Evolutionary conservation across 106 monocot species (phyloP).

Genomic region (Ottelia alismoides): DNA sequence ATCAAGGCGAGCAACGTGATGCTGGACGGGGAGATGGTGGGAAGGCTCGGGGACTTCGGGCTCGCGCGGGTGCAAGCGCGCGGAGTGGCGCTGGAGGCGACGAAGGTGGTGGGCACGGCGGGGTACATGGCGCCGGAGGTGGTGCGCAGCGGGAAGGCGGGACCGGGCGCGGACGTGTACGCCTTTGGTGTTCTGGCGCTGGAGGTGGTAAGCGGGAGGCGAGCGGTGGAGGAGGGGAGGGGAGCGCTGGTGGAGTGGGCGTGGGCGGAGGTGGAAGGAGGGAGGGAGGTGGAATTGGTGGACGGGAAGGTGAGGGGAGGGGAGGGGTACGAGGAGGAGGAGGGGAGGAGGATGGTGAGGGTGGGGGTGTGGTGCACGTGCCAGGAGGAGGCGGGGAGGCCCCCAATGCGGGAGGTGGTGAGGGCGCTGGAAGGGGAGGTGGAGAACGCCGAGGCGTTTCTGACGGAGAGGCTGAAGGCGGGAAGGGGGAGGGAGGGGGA

Average conservation of each 20-base stretch:
- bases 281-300: conserved; percentile 19
- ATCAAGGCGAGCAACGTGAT: conserved; percentile 24
- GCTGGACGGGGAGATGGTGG: conserved; percentile 14
- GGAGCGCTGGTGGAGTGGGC: conserved; percentile 32
- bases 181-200: conserved; percentile 63
- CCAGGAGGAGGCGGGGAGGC: conserved; percentile 25
- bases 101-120: no score
- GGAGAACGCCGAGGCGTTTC: conserved; percentile 15
- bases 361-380: no score
- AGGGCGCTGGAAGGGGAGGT: conserved; percentile 61
- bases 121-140: conserved; percentile 81
- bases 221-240: conserved; percentile 44
- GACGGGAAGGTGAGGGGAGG: conserved; percentile 31
- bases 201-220: conserved; percentile 43
- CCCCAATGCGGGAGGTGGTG: conserved; percentile 49
- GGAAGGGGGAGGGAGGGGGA: conserved; percentile 32
- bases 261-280: conserved; percentile 5
- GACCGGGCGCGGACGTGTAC: conserved; percentile 52
- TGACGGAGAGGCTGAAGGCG: conserved; percentile 19
- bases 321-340: no score
- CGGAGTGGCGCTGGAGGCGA: no score
- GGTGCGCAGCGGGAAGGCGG: conserved; percentile 48
- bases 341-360: no score
- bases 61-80: no score
- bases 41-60: conserved; percentile 20